Evolutionary conservation across 2,329 filamentous ascomycete genomes (phyloP).

Genomic region (Sporothrix sp.): DNA sequence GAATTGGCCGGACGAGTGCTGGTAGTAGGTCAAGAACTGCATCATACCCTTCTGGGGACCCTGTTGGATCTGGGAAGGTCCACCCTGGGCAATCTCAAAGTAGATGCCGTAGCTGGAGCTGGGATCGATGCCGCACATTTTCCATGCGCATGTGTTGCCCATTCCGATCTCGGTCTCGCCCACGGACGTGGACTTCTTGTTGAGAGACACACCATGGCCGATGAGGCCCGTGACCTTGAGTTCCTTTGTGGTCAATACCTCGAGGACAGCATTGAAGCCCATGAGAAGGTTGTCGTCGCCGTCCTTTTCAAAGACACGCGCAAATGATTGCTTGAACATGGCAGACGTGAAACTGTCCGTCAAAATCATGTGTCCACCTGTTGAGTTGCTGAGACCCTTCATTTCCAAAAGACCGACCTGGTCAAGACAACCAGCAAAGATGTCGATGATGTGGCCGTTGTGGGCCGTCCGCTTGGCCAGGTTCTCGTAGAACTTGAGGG

Average conservation of each 20-base stretch:
- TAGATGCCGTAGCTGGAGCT: conserved; percentile 91
- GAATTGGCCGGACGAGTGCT: conserved; percentile 92
- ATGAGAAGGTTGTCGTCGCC: conserved; percentile 88
- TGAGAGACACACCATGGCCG: conserved; percentile 89
- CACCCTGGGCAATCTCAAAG: conserved; percentile 95
- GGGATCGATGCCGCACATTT: conserved; percentile 98
- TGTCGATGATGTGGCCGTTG: conserved; percentile 95
- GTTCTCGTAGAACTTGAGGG: conserved; percentile 93
- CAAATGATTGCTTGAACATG: conserved; percentile 98
- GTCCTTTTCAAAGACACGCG: conserved; percentile 95
- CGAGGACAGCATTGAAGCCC: conserved; percentile 95
- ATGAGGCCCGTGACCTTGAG: conserved; percentile 96
- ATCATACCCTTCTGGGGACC: conserved; percentile 89
- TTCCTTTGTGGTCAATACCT: conserved; percentile 95
- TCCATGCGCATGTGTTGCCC: conserved; percentile 97
- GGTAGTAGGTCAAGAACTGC: conserved; percentile 97
- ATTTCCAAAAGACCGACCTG: conserved; percentile 96
- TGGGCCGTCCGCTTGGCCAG: conserved; percentile 90
- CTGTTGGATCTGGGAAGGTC: conserved; percentile 68
- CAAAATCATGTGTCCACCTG: conserved; percentile 94
- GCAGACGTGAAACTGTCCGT: conserved; percentile 98
- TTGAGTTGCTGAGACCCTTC: conserved; percentile 94
- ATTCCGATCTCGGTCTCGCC: conserved; percentile 98
- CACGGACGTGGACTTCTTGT: conserved; percentile 95
- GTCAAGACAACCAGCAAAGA: conserved; percentile 94